Base-by-base conservation (phyloP, 495 filamentous ascomycete genomes). In the Penicillium egyptiacum region DNA sequence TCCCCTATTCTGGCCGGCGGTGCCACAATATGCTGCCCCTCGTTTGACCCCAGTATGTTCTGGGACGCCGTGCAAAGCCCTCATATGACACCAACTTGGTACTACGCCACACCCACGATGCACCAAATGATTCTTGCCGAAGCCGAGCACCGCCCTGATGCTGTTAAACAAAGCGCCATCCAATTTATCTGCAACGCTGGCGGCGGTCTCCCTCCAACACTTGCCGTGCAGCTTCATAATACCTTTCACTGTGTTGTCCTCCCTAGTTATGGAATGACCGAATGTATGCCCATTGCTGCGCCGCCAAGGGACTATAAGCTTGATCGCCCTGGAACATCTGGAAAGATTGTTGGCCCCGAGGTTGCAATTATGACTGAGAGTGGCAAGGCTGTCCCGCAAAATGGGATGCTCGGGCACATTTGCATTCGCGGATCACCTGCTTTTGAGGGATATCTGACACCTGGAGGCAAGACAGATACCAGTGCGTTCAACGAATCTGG, bases 41-140 rank as follows among this genome's bases (percentile, higher is more conserved):
- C 70, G 4, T 80, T 81, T 51, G 76, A 78, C 44, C 68, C 76
- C n/a, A 74, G 67, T 54, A 63, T 75, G 20, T 80, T 81, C 55
- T 80, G 76, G 76, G 75, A 75, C 56, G 61, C 71, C n/a, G 66
- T 79, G 20, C 66, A 77, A 56, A 59, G 66, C 19, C 53, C 66
- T 17, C 49, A 56, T 14, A 69, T 71, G 23, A 77, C 69, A 11
- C 59, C 59, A 2, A 61, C 59, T 5, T 81, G 79, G 79, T 81
- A 81, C 58, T 78, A 77, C 48, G 77, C 76, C n/a, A 72, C 72
- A 23, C 79, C 79, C 1, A 73, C 74, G 3, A 81, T 80, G 70
- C 77, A 79, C 55, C 68, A 70, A 41, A 67, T 72, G 55, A 73
- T 79, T 20, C 60, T 79, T 4, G 66, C 64, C 9, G 68, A 68